Evolutionary conservation across 116 monocot species (phyloP), one percentile per base, ranked within the genome.

Genomic region (Trichopus zeylanicus): DNA sequence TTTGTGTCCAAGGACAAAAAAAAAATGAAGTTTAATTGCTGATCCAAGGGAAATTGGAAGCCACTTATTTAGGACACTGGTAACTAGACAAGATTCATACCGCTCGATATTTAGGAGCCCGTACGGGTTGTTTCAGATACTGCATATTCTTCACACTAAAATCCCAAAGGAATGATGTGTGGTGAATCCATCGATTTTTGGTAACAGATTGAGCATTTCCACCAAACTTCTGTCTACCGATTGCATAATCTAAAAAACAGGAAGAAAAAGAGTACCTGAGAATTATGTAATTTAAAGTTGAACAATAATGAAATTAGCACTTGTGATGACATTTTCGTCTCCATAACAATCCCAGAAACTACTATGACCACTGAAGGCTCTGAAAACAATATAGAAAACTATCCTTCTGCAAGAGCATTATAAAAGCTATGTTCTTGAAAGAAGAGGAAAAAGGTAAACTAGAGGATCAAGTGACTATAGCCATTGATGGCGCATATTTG

Each of bases 91-190:
- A 72, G 46, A 29, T 39, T 4, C 60, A 57, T 81, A 94, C 94
- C 70, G 57, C 72, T 76, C 90, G 46, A 72, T 95, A 89, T 38
- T 76, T 62, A 7, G 89, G 90, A 37, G 86, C 60, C 10, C 66
- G 65, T 2, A 26, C 42, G 6, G 95, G 95, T 19, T 65, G 53
- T 63, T 79, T 95, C 39, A 95, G 66, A 57, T 90, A 95, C 12
- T 60, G 62, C 95, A 95, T 95, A 48, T 84, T 86, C 67, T 66
- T 84, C 22, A 54, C 27, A 57, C 86, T 70, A 63, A 83, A 95
- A 62, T 95, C 83, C 94, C 95, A 95, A 37, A 95, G 52, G 76
- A 95, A 95, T 35, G 95, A 95, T 13, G 95, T 95, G 52, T 95
- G 95, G 58, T 95, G 95, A 31, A 89, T 65, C 95, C 95, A 95